Base-by-base conservation (phyloP, 2,329 filamentous ascomycete species). In the Thermothelomyces thermophilus region DNA sequence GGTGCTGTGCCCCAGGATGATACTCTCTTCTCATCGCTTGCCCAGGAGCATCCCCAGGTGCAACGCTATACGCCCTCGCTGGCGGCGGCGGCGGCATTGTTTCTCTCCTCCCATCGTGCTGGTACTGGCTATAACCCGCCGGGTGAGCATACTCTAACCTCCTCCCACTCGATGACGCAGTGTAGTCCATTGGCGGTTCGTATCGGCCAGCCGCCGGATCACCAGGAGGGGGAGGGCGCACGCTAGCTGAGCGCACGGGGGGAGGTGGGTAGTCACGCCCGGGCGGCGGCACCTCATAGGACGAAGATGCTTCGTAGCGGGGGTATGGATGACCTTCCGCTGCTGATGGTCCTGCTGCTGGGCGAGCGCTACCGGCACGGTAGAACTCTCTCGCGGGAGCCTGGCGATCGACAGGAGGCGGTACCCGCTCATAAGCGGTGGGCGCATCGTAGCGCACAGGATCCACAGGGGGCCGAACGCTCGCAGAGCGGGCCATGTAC, bases 401-500 rank as follows among this genome's bases (percentile, higher is more conserved):
- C 17, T 16, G 43, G 9, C 67, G 56, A 11, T 76, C 76, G 35
- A 70, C 8, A 4, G 40, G 30, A 9, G 22, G 61, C 46, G 69
- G 62, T 35, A 70, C 24, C 16, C 51, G 41, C 5, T 59, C 54
- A 24, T 57, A 56, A 13, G 20, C n/a, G 1, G 50, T 20, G 4
- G 53, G 20, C n/a, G 43, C 35, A 9, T 63, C 63, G 42, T 64
- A 64, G 13, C 57, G 56, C 22, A 65, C 53, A 3, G 64, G 48
- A 22, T 61, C 60, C 33, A 48, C 14, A n/a, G 69, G 68, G 10
- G 78, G 77, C 30, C 76, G 73, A 30, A 76, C 73, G 56, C 77
- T 83, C 7, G 77, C 63, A 28, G 80, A 70, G 50, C 82, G 71
- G 36, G 75, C 60, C 36, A 76, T 61, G 55, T 80, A 80, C 50